Evolutionary conservation across 495 filamentous ascomycete species (phyloP).

Genomic region (Talaromyces borbonicus): DNA sequence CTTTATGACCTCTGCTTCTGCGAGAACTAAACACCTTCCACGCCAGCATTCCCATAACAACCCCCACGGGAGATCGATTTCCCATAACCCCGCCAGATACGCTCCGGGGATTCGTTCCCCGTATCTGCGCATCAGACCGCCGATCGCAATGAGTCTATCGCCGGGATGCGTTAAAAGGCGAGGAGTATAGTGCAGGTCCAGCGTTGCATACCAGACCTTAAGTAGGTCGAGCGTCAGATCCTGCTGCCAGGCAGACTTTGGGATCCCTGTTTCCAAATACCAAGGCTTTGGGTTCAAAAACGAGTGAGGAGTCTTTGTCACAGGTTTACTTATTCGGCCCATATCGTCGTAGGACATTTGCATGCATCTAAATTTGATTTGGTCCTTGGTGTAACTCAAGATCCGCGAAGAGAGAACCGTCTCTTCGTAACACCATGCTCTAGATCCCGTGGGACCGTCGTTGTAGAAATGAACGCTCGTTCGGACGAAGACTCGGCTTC

Average conservation of each 20-base stretch:
- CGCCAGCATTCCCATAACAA: constrained; percentile 1
- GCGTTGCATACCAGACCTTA: background rate
- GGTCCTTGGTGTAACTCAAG: background rate
- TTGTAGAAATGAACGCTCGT: background rate
- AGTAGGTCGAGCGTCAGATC: background rate
- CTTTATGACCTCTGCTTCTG: background rate
- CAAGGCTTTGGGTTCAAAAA: background rate
- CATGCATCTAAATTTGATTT: background rate
- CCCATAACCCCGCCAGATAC: background rate
- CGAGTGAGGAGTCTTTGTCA: background rate
- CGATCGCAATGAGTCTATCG: background rate
- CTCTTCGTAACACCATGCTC: constrained; percentile 2
- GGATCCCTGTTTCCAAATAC: background rate
- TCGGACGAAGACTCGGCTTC: background rate
- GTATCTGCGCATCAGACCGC: background rate
- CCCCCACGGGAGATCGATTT: background rate
- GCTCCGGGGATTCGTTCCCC: background rate
- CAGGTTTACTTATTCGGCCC: background rate
- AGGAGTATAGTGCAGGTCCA: background rate
- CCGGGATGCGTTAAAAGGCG: background rate
- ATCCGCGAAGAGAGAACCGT: background rate
- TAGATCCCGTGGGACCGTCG: background rate
- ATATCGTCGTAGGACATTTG: background rate
- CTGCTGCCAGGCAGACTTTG: background rate
- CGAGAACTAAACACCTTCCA: background rate